Evolutionary conservation across 768 basidiomycete species (phyloP), one percentile per base, ranked within the genome.

Genomic region (Daedalea quercina): DNA sequence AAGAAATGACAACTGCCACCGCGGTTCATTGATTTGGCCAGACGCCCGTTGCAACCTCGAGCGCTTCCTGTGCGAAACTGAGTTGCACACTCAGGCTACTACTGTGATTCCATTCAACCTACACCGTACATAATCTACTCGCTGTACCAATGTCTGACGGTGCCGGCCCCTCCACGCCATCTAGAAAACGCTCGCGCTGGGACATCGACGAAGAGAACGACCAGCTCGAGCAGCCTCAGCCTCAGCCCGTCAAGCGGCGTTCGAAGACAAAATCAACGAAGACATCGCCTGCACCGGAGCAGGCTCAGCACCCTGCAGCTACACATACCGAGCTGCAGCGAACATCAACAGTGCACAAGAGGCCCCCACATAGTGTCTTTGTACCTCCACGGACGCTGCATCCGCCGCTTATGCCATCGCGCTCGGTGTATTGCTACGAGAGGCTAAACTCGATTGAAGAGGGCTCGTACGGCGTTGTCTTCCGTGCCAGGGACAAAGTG

Each of bases 381-480:
- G 90, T 85, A 0, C 94, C 93, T 2, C 80, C 79, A 37, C 77
- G 93, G 50, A 84, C 79, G 3, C 69, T 72, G 1, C 89, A 97
- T 67, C 94, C 94, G 26, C 74, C 83, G 1, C 81, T 98, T 22
- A 70, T 78, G 37, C 83, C 94, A 1, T 94, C 95, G 23, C 87
- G 95, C 22, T 94, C 93, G 3, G 95, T 97, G 1, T 95, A 93
- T 69, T 83, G 79, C 60, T 97, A 97, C 66, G 94, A 97, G 60
- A 76, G 90, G 40, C 75, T 99, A 51, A 99, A 99, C 67, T 91
- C 96, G 61, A 99, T 99, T 61, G 96, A 98, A 69, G 96, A 99
- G 70, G 96, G 96, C 3, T 93, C 91, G 0, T 99, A 99, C 60
- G 96, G 96, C 17, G 84, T 98, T 35, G 96, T 99, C 15, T 98